A percentile compares a stretch with the other conserved stretches of the same genome.
These are phyloP conservation scores for Fusarium beomiforme DNA, from an alignment of 2,329 filamentous ascomycete genomes.

Conservation along the genomic window DNA sequence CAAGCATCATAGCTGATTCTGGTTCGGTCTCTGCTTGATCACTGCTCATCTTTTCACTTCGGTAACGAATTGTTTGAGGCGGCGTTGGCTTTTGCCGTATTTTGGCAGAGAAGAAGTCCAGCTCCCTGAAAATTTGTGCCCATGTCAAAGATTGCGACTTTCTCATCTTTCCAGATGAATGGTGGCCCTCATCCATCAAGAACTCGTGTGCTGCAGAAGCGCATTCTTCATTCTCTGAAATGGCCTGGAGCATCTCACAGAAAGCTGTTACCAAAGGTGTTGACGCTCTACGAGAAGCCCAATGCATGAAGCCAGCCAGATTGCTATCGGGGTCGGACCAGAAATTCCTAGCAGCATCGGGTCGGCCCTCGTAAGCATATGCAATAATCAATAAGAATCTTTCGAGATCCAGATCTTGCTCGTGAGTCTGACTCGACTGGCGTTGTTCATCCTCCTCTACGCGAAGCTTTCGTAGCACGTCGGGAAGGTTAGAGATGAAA, in stretches of 20 bases:
- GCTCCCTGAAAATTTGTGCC: constrained; percentile 90
- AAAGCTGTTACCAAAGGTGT: constrained; percentile 97
- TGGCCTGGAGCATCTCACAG: constrained; percentile 92
- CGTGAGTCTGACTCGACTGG: constrained; percentile 70
- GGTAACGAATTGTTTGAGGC: constrained; percentile 54
- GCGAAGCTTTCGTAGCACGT: constrained; percentile 86
- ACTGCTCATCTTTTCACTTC: constrained; percentile 67
- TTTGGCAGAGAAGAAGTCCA: constrained; percentile 83
- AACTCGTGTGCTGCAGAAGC: constrained; percentile 90
- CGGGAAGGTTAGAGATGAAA: constrained; percentile 94
- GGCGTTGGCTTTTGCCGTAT: constrained; percentile 75
- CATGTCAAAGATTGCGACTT: constrained; percentile 89
- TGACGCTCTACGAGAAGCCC: constrained; percentile 94
- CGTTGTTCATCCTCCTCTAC: constrained; percentile 90
- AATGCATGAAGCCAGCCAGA: constrained; percentile 92
- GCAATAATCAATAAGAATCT: constrained; percentile 92
- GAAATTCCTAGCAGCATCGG: constrained; percentile 86
- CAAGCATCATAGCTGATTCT: constrained; percentile 95
- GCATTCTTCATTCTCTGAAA: constrained; percentile 84
- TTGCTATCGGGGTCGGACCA: constrained; percentile 95
- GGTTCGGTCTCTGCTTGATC: constrained; percentile 83
- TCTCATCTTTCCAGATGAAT: constrained; percentile 80
- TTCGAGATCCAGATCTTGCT: constrained; percentile 81
- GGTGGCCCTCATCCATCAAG: constrained; percentile 83
- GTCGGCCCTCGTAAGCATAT: constrained; percentile 86